These are phyloP conservation scores for Panellus pusillus DNA, from an alignment of 768 basidiomycete genomes.

Conservation along the genomic window DNA sequence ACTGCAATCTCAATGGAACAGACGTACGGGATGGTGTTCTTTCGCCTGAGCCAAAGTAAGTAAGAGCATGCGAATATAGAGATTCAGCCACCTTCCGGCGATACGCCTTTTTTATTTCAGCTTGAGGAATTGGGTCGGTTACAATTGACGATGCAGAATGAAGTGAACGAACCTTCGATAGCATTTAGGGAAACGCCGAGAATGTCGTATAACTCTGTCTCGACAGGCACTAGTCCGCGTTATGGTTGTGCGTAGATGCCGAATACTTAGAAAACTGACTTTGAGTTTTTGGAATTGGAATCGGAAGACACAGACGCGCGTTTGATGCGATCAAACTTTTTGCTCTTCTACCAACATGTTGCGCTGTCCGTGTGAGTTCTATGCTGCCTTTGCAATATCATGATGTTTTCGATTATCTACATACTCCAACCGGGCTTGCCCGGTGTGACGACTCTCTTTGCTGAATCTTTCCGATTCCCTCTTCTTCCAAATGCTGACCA, in stretches of 20 bases:
- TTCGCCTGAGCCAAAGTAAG: constrained; percentile 58
- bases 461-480: constrained; percentile 11
- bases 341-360: constrained; percentile 8
- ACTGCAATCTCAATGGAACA: constrained; percentile 4
- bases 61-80: constrained; percentile 18
- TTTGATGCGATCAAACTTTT: constrained; percentile 1
- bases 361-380: constrained; percentile 11
- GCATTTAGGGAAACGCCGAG: constrained; percentile 73
- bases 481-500: constrained; percentile 18
- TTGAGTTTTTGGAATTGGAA: not conserved
- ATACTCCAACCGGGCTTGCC: constrained; percentile 74
- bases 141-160: not conserved
- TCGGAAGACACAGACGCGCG: not conserved
- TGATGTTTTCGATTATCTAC: constrained; percentile 85
- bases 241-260: not conserved
- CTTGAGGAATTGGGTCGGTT: constrained; percentile 36
- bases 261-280: constrained; percentile 4
- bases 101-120: constrained; percentile 93
- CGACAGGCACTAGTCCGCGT: constrained; percentile 57
- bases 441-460: constrained; percentile 48
- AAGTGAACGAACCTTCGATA: constrained; percentile 55
- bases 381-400: constrained; percentile 20
- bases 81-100: constrained; percentile 72
- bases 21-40: constrained; percentile 80
- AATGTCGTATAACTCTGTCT: constrained; percentile 85